Evolutionary conservation across 345 rosid species (phyloP).

Genomic region (Reutealis trisperma): DNA sequence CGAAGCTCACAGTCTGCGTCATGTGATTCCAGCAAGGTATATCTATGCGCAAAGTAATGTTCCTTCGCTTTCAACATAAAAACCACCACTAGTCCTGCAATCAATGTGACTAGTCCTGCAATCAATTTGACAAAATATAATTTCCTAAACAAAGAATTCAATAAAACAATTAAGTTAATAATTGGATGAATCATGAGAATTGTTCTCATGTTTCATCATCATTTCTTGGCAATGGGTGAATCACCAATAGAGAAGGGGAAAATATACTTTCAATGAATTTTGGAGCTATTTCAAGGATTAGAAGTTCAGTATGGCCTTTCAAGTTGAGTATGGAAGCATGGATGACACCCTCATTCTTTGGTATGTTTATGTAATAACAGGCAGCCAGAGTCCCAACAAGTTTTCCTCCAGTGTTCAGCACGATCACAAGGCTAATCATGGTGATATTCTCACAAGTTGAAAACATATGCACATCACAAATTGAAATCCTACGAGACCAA

Average conservation of each 20-base stretch:
- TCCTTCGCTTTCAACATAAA: conserved; percentile 45
- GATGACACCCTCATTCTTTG: conserved; percentile 52
- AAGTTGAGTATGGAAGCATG: conserved; percentile 56
- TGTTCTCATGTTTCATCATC: too few species aligned
- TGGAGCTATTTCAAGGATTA: conserved; percentile 38
- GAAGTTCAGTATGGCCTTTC: conserved; percentile 73
- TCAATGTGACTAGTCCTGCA: conserved; percentile 52
- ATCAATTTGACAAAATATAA: too few species aligned
- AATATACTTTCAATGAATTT: conserved; percentile 24
- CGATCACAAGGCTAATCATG: conserved; percentile 34
- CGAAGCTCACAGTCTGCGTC: conserved; percentile 61
- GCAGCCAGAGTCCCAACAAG: conserved; percentile 59
- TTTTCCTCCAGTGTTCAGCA: conserved; percentile 49
- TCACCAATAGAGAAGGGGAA: too few species aligned
- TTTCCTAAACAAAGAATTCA: too few species aligned
- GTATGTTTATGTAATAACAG: conserved; percentile 53
- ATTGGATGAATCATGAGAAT: too few species aligned
- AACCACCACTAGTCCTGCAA: conserved; percentile 54
- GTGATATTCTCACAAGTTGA: conserved; percentile 3
- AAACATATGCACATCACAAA: conserved; percentile 36
- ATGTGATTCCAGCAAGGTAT: conserved; percentile 47
- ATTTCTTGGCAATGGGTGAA: too few species aligned
- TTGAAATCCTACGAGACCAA: conserved; percentile 77
- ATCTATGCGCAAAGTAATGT: conserved; percentile 37
- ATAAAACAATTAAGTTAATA: too few species aligned